Base-by-base conservation (phyloP, 257 asterid genomes). In the Solanum peruvianum region DNA sequence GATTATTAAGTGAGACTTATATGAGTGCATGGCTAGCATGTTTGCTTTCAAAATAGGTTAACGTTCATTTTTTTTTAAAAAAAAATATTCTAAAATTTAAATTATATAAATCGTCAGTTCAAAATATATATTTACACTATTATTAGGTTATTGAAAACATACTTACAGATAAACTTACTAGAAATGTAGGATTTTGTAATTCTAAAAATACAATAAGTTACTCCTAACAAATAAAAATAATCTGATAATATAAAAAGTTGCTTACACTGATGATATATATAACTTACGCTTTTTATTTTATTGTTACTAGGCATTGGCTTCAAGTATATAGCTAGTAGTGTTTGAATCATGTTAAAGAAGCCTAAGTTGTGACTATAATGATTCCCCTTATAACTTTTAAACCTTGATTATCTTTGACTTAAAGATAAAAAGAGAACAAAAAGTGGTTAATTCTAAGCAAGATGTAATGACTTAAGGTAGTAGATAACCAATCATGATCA, bases 381-480 rank as follows among this genome's bases (percentile, higher is more conserved):
- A 93, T 93, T 91, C 73, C 72, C 60, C 15, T 52, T 58, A 49
- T 7, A 77, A 44, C 83, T 89, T 88, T 66, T 89, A 89, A 37
- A 72, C 31, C 85, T 87, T 84, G 80, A 82, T 87, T 87, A 86
- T 87, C 88, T 91, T 93, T 93, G 94, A 93, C 94, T 88, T 84
- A 49, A 88, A 89, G 84, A 52, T 45, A 69, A 66, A 84, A 86
- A 35, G 29, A 29, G 66, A 23, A 20, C 21, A 44, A 35, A 14
- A 42, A 42, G 3, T 77, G 60, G 37, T n/a, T 41, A 76, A 42
- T 42, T 42, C 47, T 41, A 71, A 60, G 88, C 85, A 33, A 82
- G 77, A 81, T 71, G 44, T 72, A 29, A 60, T 70, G 45, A 60
- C 62, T 45, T 3, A 66, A 70, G 72, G 37, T 49, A 16, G 82